These are phyloP conservation scores for Phyllosticta citriasiana DNA, from an alignment of 2,329 filamentous ascomycete species.

Conservation along the genomic window DNA sequence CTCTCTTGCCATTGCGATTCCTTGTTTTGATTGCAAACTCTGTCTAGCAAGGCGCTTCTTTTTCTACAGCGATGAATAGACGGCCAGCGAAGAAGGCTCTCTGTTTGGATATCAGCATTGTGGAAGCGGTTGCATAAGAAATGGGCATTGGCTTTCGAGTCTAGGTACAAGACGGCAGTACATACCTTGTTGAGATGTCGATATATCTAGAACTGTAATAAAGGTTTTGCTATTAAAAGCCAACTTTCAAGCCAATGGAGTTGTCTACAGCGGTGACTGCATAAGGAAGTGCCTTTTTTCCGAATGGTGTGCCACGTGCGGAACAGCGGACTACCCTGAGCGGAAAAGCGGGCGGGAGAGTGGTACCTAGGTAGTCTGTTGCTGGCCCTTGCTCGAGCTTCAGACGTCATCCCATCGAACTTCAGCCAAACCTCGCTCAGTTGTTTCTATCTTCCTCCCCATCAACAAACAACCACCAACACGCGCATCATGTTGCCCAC, in stretches of 20 bases:
- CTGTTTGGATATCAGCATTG: not conserved
- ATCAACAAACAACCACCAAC: not conserved
- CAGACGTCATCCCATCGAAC: constrained; percentile 10
- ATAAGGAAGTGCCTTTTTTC: no score
- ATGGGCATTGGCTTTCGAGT: not conserved
- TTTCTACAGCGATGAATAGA: not conserved
- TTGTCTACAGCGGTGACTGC: no score
- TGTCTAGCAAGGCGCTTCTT: not conserved
- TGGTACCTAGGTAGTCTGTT: not conserved
- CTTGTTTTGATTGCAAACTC: not conserved
- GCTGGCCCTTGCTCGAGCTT: constrained; percentile 6
- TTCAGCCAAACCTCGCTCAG: not conserved
- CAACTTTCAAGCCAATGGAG: no score
- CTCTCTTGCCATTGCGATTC: not conserved
- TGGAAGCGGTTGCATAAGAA: not conserved
- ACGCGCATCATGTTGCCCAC: constrained; percentile 3
- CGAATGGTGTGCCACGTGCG: not conserved
- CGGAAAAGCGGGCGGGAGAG: not conserved
- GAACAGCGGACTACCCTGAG: not conserved
- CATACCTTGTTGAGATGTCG: not conserved
- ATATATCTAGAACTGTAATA: not conserved
- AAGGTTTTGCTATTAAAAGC: no score
- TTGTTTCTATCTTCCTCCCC: not conserved
- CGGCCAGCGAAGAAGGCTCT: not conserved
- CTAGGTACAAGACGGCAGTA: not conserved